A percentile compares a stretch with the other conserved stretches of the same genome.
phyloP scores from a whole-genome alignment of 768 basidiomycete genomes.

The Boletus bicolor region DNA sequence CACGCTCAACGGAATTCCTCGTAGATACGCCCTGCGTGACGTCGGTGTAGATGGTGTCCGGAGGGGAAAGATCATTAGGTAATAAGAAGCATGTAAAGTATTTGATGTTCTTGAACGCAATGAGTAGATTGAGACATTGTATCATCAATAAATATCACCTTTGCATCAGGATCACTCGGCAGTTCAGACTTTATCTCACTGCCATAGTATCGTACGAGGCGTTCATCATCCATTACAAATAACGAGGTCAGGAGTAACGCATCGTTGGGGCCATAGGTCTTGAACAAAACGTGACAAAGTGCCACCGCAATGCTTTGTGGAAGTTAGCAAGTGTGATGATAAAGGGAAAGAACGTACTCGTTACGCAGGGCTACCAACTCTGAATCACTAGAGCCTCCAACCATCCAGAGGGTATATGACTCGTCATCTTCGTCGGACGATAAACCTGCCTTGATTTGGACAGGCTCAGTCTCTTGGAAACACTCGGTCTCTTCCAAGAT shows the following conservation, averaged over 20 bases:
- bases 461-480: background rate
- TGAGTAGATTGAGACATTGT: background rate
- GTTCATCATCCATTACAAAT: background rate
- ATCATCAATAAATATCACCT: background rate
- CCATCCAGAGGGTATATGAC: constrained; percentile 10
- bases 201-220: background rate
- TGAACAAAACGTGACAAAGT: constrained; percentile 10
- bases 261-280: constrained; percentile 9
- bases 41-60: background rate
- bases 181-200: background rate
- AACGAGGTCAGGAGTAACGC: constrained; percentile 13
- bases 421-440: background rate
- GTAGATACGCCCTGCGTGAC: background rate
- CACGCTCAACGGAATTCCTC: background rate
- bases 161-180: background rate
- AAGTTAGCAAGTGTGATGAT: background rate
- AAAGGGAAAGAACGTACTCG: constrained; percentile 3
- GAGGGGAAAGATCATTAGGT: background rate
- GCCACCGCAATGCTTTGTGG: constrained; percentile 7
- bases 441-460: constrained; percentile 4
- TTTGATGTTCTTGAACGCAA: background rate
- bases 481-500: background rate
- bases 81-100: background rate
- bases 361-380: background rate
- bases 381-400: background rate